These are phyloP conservation scores for Acacia acuminata DNA, from an alignment of 306 rosid genomes.

Conservation along the genomic window DNA sequence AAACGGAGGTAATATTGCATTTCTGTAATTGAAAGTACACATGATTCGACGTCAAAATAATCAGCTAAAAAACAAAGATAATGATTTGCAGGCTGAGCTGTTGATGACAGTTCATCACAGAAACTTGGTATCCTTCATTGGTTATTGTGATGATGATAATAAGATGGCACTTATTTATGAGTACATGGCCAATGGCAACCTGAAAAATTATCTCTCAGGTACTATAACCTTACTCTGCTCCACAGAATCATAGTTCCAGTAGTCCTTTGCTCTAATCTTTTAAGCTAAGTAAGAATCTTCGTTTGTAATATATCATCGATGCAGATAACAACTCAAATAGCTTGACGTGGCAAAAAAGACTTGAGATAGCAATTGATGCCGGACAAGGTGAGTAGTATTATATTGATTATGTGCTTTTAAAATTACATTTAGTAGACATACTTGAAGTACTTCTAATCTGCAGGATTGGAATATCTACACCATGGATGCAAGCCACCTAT, in stretches of 20 bases:
- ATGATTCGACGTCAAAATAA: conserved; percentile 1
- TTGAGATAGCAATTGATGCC: conserved; percentile 66
- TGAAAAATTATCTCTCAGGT: conserved; percentile 59
- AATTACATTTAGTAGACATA: background rate
- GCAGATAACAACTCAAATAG: conserved; percentile 46
- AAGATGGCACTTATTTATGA: conserved; percentile 66
- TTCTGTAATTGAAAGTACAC: background rate
- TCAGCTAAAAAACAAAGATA: background rate
- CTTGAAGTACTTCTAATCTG: background rate
- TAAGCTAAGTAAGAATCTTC: conserved; percentile 9
- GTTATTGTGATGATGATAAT: conserved; percentile 58
- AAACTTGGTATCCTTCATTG: conserved; percentile 58
- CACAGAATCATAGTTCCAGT: background rate
- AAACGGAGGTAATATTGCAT: conserved; percentile 55
- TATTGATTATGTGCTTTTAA: background rate
- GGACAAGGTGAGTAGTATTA: conserved; percentile 53
- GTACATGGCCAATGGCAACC: conserved; percentile 62
- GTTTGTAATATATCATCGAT: conserved; percentile 27
- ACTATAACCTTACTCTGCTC: background rate
- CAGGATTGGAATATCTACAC: conserved; percentile 16
- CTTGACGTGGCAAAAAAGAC: conserved; percentile 62
- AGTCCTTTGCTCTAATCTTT: conserved; percentile 2
- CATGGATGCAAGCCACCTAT: conserved; percentile 37
- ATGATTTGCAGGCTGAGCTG: conserved; percentile 56
- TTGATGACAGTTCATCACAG: conserved; percentile 63